These are phyloP conservation scores for Phalaenopsis hybrid DNA, from an alignment of 116 monocot species.

Conservation along the genomic window DNA sequence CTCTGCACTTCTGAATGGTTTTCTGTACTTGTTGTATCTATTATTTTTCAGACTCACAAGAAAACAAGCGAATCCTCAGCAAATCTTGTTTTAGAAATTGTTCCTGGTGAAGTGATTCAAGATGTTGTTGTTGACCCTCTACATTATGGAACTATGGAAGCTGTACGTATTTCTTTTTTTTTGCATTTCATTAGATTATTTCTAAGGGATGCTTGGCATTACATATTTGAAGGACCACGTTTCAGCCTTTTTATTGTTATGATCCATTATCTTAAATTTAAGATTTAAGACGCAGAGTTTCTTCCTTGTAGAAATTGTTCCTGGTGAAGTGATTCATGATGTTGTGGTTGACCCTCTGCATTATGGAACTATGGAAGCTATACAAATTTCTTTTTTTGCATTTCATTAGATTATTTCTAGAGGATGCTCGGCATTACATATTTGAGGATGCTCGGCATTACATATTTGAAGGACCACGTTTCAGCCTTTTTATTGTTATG, in stretches of 20 bases:
- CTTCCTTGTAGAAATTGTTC: not conserved
- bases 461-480: not conserved
- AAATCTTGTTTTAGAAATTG: conserved; percentile 13
- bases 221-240: not conserved
- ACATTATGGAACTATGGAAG: conserved; percentile 51
- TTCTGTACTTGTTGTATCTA: not conserved
- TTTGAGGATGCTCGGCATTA: not conserved
- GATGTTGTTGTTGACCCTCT: conserved; percentile 24
- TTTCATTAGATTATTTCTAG: not conserved
- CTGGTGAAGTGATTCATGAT: no score
- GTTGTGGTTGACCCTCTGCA: conserved; percentile 17
- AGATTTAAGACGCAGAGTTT: no score
- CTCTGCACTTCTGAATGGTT: not conserved
- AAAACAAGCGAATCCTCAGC: conserved; percentile 26
- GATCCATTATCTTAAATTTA: not conserved
- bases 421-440: not conserved
- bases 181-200: not conserved
- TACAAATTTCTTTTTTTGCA: conserved; percentile 19
- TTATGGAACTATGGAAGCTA: conserved; percentile 53
- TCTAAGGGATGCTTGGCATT: not conserved
- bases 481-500: not conserved
- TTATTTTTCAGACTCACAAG: conserved; percentile 56
- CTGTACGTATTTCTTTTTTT: conserved; percentile 29
- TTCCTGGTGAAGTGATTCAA: conserved; percentile 23
- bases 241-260: not conserved